Conservation (phyloP, 495 filamentous ascomycete species). For the Parathielavia hyrcaniae region DNA sequence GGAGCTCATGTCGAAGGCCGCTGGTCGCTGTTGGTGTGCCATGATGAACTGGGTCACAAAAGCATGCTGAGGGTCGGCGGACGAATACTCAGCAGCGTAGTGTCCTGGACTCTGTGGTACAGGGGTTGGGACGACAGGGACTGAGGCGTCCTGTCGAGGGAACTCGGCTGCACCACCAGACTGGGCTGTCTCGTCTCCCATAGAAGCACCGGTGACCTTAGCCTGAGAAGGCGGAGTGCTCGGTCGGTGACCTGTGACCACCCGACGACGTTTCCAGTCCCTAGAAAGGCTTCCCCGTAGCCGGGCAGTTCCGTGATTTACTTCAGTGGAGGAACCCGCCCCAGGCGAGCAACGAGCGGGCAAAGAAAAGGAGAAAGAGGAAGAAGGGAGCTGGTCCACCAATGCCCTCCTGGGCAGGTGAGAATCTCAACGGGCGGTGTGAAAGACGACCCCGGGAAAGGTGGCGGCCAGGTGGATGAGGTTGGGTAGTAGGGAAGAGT, state of each 20-base stretch:
- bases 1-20: conserved; percentile 38
- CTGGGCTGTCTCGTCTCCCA: conserved; percentile 39
- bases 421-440: not conserved
- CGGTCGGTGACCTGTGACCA: too few relatives aligned
- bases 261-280: too few relatives aligned
- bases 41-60: conserved; percentile 38
- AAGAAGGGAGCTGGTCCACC: too few relatives aligned
- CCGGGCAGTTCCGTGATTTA: too few relatives aligned
- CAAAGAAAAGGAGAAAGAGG: too few relatives aligned
- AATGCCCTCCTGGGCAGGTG: not conserved
- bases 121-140: conserved; percentile 19
- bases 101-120: not conserved
- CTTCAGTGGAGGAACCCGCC: too few relatives aligned
- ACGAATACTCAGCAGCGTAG: not conserved
- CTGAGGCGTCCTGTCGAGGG: conserved; percentile 23
- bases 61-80: conserved; percentile 29
- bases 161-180: conserved; percentile 33
- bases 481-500: not conserved
- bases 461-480: not conserved
- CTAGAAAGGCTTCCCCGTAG: too few relatives aligned
- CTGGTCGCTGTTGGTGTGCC: conserved; percentile 32
- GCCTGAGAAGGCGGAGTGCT: not conserved
- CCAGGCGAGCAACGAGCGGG: too few relatives aligned
- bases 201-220: conserved; percentile 16
- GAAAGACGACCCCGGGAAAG: not conserved